These are phyloP conservation scores for Fonsecaea pedrosoi DNA, from an alignment of 2,329 filamentous ascomycete species.

Conservation along the genomic window DNA sequence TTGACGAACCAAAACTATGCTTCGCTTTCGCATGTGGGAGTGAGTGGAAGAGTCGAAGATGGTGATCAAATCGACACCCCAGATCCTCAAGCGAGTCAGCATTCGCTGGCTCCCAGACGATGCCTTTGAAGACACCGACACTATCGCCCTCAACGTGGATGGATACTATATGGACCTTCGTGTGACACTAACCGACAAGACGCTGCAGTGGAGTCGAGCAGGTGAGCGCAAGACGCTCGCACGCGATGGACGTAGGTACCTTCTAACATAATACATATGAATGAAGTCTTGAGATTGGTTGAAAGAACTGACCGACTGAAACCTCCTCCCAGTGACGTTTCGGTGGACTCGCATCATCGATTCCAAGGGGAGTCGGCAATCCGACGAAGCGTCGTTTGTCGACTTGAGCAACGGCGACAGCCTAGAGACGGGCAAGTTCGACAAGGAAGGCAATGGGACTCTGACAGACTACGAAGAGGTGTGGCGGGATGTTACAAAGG, in stretches of 20 bases:
- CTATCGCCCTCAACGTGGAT: conserved; percentile 12
- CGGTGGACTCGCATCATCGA: conserved; percentile 19
- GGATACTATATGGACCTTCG: conserved; percentile 18
- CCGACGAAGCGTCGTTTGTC: conserved; percentile 7
- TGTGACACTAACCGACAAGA: conserved; percentile 4
- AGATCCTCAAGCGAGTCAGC: conserved; percentile 18
- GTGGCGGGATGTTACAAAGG: conserved; percentile 8
- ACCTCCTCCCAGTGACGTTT: conserved; percentile 6
- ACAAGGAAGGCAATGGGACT: conserved; percentile 4
- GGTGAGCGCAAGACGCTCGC: conserved; percentile 12
- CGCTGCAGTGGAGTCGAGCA: conserved; percentile 17
- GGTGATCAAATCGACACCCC: conserved; percentile 17
- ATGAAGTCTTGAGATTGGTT: not conserved
- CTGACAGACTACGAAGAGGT: conserved; percentile 15
- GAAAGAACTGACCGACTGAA: conserved; percentile 1
- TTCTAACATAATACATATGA: not conserved
- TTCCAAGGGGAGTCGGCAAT: conserved; percentile 9
- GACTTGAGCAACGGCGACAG: conserved; percentile 6
- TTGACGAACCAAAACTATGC: not conserved
- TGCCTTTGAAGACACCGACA: conserved; percentile 14
- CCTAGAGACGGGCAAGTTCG: conserved; percentile 9
- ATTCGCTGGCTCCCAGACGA: conserved; percentile 15
- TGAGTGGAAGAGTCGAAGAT: conserved; percentile 1
- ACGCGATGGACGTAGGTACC: not conserved
- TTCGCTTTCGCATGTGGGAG: not conserved